phyloP scores from a whole-genome alignment of 2,329 filamentous ascomycete species.

The Aureobasidium sp. region DNA sequence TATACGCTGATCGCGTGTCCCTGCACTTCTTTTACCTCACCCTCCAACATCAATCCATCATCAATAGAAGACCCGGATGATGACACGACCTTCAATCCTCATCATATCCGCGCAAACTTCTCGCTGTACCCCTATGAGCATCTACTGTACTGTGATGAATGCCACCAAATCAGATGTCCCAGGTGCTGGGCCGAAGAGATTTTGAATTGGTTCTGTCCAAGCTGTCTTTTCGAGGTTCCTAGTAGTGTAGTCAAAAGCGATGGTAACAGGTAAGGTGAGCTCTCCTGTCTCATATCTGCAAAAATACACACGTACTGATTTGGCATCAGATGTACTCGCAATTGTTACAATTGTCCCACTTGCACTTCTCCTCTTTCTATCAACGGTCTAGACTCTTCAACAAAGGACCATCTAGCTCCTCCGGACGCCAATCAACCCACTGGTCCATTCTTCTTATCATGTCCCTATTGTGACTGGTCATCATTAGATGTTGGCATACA shows the following conservation, averaged over 20 bases:
- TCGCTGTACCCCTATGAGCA: constrained; percentile 89
- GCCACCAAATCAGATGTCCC: constrained; percentile 89
- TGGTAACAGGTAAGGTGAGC: constrained; percentile 65
- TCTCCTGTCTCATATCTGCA: background rate
- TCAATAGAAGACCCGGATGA: constrained; percentile 2
- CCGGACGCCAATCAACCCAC: constrained; percentile 14
- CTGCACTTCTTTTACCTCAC: constrained; percentile 36
- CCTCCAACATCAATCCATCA: constrained; percentile 8
- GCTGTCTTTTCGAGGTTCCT: constrained; percentile 90
- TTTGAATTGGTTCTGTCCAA: constrained; percentile 90
- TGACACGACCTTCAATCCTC: constrained; percentile 73
- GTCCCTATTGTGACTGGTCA: constrained; percentile 88
- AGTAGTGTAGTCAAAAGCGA: constrained; percentile 88
- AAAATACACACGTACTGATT: constrained; percentile 10
- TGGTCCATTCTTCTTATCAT: constrained; percentile 52
- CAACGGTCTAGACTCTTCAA: constrained; percentile 55
- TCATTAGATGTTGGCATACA: constrained; percentile 82
- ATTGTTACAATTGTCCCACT: constrained; percentile 90
- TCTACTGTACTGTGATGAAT: constrained; percentile 94
- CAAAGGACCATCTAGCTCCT: constrained; percentile 28
- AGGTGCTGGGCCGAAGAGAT: constrained; percentile 90
- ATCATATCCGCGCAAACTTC: constrained; percentile 76
- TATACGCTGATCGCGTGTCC: constrained; percentile 59
- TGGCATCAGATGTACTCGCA: constrained; percentile 57
- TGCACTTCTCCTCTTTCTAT: constrained; percentile 76